Base-by-base conservation (phyloP, 2,329 filamentous ascomycete genomes). In the Fusarium pseudograminearum region DNA sequence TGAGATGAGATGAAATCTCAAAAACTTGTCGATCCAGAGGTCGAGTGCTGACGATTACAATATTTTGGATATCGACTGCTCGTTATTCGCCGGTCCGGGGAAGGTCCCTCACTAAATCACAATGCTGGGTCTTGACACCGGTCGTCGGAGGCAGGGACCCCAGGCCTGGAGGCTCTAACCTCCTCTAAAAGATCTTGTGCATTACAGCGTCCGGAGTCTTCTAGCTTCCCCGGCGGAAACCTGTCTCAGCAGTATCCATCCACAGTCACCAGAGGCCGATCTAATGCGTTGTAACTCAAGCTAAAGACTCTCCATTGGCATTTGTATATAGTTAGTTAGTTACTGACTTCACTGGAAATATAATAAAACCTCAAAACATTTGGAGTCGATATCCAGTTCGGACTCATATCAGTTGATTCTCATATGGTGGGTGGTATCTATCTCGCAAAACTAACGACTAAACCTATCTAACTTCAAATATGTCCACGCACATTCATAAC, bases 381-480 rank as follows among this genome's bases (percentile, higher is more conserved):
- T 36, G 33, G 12, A 44, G 24, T 48, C 46, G 46, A 28, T 47
- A 30, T 55, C 38, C 57, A 46, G 38, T 26, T 58, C 42, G 54
- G 57, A 59, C 48, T 38, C 40, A 47, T 67, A 28, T 63, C 57
- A 62, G 44, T 70, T 69, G 51, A 56, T 64, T 56, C 62, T 47
- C 48, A 63, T 54, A 62, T 63, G 20, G 24, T 44, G 15, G 16
- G 59, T 74, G 72, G 72, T 74, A 74, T 74, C 70, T 74, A 74
- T 72, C 72, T 71, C 70, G 61, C 67, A 68, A 54, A 65, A 69
- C 72, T 68, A 72, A 44, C 57, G 65, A 51, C 72, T 73, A 70
- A 68, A 57, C 63, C 61, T 73, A 74, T 67, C 70, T 74, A 70
- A 64, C 61, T 67, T 50, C 42, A 60, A 68, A 58, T 58, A 66